Evolutionary conservation across 768 basidiomycete genomes (phyloP).

Genomic region (Termitomyces bulborhizus): DNA sequence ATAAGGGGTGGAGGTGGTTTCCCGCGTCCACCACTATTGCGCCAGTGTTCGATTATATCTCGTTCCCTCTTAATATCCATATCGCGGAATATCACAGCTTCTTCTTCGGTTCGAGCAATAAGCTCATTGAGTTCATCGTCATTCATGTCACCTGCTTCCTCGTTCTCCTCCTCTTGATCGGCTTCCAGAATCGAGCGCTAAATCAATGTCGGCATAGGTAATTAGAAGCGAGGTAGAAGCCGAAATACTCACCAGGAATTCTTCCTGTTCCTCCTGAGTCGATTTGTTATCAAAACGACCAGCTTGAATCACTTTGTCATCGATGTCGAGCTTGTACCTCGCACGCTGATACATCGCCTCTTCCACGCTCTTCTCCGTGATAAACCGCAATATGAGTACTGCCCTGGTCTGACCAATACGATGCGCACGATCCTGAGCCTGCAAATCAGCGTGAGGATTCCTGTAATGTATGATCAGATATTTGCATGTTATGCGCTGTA

Average conservation of each 20-base stretch:
- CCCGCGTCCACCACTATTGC: slow-evolving; percentile 65
- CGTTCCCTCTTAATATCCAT: slow-evolving; percentile 81
- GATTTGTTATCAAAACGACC: slow-evolving; percentile 99
- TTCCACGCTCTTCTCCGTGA: slow-evolving; percentile 97
- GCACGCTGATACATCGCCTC: slow-evolving; percentile 97
- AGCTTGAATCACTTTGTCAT: slow-evolving; percentile 98
- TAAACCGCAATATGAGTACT: slow-evolving; percentile 93
- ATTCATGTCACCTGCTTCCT: slow-evolving; percentile 88
- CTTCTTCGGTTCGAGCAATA: slow-evolving; percentile 80
- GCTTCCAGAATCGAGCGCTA: slow-evolving; percentile 88
- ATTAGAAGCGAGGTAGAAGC: neutral
- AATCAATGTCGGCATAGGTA: neutral
- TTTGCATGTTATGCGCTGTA: neutral
- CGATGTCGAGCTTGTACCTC: slow-evolving; percentile 94
- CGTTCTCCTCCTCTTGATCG: slow-evolving; percentile 85
- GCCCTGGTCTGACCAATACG: slow-evolving; percentile 99
- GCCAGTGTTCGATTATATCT: slow-evolving; percentile 60
- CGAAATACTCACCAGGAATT: slow-evolving; percentile 67
- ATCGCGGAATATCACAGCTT: slow-evolving; percentile 66
- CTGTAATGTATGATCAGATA: slow-evolving; percentile 23
- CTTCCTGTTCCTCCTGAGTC: slow-evolving; percentile 95
- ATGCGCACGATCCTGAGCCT: slow-evolving; percentile 99
- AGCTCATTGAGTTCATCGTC: slow-evolving; percentile 94
- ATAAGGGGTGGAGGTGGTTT: slow-evolving; percentile 75
- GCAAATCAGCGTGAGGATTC: slow-evolving; percentile 99